Conservation (phyloP, 202 grass and related monocot species). For the Cymbopogon flexuosus region DNA sequence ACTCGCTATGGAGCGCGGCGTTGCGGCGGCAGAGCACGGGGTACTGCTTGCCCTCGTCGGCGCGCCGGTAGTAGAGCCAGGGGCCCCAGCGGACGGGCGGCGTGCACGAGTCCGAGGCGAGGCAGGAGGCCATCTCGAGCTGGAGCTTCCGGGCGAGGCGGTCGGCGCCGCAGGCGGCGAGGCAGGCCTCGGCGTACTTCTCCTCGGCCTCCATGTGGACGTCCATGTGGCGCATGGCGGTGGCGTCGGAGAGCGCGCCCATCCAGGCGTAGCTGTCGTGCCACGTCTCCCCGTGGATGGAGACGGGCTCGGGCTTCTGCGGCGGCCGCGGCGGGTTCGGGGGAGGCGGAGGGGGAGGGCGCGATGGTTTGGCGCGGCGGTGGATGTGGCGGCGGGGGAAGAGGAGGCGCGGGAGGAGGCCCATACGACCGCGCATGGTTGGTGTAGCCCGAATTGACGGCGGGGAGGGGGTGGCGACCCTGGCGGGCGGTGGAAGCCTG, state of each 20-base stretch:
- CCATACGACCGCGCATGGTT: constrained; percentile 30
- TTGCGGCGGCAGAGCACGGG: constrained; percentile 71
- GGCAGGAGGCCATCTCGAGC: constrained; percentile 80
- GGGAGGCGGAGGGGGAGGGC: constrained; percentile 12
- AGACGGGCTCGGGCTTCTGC: constrained; percentile 57
- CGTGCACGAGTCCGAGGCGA: constrained; percentile 68
- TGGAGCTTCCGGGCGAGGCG: constrained; percentile 77
- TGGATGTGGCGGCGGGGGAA: constrained; percentile 32
- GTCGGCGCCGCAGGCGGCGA: constrained; percentile 56
- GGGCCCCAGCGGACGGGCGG: constrained; percentile 73
- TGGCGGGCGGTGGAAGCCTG: background rate
- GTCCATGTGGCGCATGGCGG: constrained; percentile 98
- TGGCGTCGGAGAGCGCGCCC: constrained; percentile 65
- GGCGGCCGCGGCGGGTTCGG: constrained; percentile 49
- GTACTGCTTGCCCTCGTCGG: constrained; percentile 90
- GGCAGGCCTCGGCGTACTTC: constrained; percentile 79
- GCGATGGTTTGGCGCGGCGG: constrained; percentile 35
- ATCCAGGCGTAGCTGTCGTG: constrained; percentile 87
- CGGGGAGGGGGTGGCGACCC: background rate
- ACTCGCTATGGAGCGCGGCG: constrained; percentile 59
- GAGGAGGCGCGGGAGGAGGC: constrained; percentile 38
- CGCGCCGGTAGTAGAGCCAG: constrained; percentile 84
- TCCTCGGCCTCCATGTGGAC: constrained; percentile 89
- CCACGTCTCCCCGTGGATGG: constrained; percentile 63
- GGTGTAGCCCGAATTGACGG: background rate